Percentiles rank a stretch among this genome's conserved stretches.
Conservation (phyloP, 305 asterid genomes). For the Fraxinus latifolia region DNA sequence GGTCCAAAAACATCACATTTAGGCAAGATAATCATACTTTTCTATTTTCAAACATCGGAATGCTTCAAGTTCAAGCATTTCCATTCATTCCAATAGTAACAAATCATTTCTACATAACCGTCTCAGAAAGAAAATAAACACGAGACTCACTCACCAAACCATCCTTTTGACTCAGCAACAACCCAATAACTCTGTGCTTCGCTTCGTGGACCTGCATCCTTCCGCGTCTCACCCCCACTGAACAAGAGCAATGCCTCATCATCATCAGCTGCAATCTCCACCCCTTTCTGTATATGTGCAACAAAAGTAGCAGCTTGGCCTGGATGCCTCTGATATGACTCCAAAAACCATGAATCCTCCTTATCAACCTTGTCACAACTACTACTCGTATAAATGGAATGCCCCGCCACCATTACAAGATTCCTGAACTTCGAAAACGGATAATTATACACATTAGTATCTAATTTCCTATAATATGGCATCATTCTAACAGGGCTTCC, state of each 20-base stretch:
- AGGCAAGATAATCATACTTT: background rate
- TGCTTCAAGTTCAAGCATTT: background rate
- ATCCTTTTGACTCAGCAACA: conserved; percentile 84
- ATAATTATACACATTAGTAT: conserved; percentile 41
- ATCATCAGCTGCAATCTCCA: conserved; percentile 59
- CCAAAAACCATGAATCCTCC: conserved; percentile 92
- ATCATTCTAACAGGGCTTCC: conserved; percentile 37
- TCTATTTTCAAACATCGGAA: conserved; percentile 17
- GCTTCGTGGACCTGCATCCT: conserved; percentile 88
- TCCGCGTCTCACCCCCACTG: conserved; percentile 97
- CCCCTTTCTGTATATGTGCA: conserved; percentile 74
- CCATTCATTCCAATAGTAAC: background rate
- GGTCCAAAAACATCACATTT: background rate
- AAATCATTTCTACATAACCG: background rate
- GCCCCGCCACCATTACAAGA: conserved; percentile 99
- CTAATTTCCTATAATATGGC: conserved; percentile 42
- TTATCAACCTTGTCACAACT: conserved; percentile 80
- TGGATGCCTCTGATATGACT: conserved; percentile 82
- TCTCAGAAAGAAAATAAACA: background rate
- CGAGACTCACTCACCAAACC: conserved; percentile 80
- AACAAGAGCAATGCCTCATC: conserved; percentile 71
- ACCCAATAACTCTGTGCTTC: conserved; percentile 96
- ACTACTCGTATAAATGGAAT: conserved; percentile 86
- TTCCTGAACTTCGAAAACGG: conserved; percentile 62
- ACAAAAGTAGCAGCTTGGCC: conserved; percentile 97